phyloP scores from a whole-genome alignment of 805 yeast genomes.

The Zygotorulaspora florentina region DNA sequence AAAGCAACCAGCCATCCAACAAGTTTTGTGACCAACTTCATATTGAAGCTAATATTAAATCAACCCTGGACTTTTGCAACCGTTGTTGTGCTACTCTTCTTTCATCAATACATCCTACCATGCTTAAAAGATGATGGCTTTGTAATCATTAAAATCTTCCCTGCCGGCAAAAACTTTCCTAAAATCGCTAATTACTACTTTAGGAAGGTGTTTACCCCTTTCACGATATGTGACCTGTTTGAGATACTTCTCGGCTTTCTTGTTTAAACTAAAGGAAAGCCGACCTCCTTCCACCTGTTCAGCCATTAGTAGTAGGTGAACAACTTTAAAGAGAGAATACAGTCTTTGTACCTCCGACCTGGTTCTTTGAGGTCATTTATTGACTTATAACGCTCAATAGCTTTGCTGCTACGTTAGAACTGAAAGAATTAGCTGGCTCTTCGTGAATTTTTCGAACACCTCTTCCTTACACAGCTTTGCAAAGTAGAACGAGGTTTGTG shows the following conservation, averaged over 20 bases:
- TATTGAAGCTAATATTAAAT: background rate
- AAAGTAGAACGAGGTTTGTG: no score
- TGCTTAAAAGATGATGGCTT: background rate
- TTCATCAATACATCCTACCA: background rate
- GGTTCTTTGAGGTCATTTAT: background rate
- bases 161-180: background rate
- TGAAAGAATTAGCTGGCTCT: background rate
- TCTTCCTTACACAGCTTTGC: no score
- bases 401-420: background rate
- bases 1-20: conserved; percentile 11
- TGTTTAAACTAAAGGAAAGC: background rate
- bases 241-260: background rate
- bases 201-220: background rate
- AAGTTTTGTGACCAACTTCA: conserved; percentile 18
- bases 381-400: background rate
- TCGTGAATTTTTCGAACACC: background rate
- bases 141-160: conserved; percentile 5
- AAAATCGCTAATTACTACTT: background rate
- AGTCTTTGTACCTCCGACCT: background rate
- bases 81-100: background rate
- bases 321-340: background rate
- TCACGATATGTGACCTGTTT: background rate
- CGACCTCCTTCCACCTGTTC: background rate
- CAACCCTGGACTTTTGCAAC: background rate
- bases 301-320: no score